Evolutionary conservation across 2,329 filamentous ascomycete genomes (phyloP), one percentile per base, ranked within the genome.

Genomic region (Fusarium subtropicale): DNA sequence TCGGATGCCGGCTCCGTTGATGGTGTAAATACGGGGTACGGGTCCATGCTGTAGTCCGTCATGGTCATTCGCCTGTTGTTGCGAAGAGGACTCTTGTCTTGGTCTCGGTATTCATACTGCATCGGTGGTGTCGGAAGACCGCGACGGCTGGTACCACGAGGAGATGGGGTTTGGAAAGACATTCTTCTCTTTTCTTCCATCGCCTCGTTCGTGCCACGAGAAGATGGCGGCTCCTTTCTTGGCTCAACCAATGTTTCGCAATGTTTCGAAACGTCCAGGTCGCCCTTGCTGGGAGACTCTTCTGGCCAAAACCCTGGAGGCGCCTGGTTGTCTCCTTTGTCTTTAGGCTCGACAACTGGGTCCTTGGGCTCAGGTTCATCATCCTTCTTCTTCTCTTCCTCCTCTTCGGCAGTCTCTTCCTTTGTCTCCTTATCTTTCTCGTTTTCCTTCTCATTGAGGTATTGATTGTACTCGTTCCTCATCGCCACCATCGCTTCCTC

Each of bases 401-500:
- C 33, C n/a, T 69, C 9, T 7, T 24, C 57, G 1, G 31, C 36
- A 4, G 26, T 13, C 2, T 46, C 38, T 9, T 66, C 68, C 4
- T 63, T 28, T 1, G 44, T 65, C 10, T 63, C 58, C 22, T 45
- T 61, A 6, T 65, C 64, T 13, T 54, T 61, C 12, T 63, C 58
- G n/a, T 48, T 68, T 12, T 60, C 34, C 52, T 66, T 64, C 26
- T 74, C 64, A 1, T 69, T 65, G 36, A 67, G 68, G 30, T 61
- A 55, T 15, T 44, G 66, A 15, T 59, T 53, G 33, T 75, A 66
- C 50, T 75, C 72, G 16, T 61, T 60, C n/a, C 69, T 72, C 64
- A 74, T 75, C 44, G 72, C 69, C 22, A 75, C 38, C 59, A 75
- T 69, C 7, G 60, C 72, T 15, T 67, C 60, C 41, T 75, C 73